These are phyloP conservation scores for Penicillium concentricum DNA, from an alignment of 2,329 filamentous ascomycete species.

Conservation along the genomic window DNA sequence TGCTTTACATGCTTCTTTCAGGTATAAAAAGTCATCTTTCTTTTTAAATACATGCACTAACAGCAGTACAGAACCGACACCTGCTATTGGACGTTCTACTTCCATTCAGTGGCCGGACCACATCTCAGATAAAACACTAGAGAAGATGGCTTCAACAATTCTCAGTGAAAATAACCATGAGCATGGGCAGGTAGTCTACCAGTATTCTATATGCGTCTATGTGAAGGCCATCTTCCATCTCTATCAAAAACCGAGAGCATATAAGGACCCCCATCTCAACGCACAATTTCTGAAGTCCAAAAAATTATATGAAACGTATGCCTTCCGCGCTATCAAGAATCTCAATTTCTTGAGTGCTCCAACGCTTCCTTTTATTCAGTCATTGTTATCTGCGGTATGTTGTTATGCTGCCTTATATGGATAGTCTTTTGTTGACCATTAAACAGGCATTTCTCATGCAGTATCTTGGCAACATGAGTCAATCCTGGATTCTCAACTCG, in stretches of 20 bases:
- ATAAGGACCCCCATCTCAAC: constrained; percentile 14
- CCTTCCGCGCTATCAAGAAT: constrained; percentile 15
- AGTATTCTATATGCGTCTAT: constrained; percentile 27
- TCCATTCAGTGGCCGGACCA: constrained; percentile 28
- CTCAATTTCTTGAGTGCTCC: constrained; percentile 21
- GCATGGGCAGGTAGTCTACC: constrained; percentile 20
- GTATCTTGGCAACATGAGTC: constrained; percentile 23
- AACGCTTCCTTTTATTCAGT: constrained; percentile 20
- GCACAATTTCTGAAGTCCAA: constrained; percentile 20
- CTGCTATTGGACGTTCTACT: background rate
- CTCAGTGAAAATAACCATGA: constrained; percentile 8
- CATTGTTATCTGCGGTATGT: constrained; percentile 27
- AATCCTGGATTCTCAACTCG: constrained; percentile 26
- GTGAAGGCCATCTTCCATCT: constrained; percentile 23
- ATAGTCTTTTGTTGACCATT: background rate
- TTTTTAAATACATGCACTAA: background rate
- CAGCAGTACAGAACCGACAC: constrained; percentile 7
- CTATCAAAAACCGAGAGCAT: constrained; percentile 15
- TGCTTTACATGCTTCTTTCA: constrained; percentile 27
- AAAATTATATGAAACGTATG: constrained; percentile 18
- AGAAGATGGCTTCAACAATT: constrained; percentile 21
- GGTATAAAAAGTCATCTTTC: background rate
- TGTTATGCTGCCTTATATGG: background rate
- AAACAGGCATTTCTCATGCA: constrained; percentile 27
- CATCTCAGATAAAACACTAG: constrained; percentile 22